These are phyloP conservation scores for Leccinum subgranulosum DNA, from an alignment of 768 basidiomycete species.

Conservation along the genomic window DNA sequence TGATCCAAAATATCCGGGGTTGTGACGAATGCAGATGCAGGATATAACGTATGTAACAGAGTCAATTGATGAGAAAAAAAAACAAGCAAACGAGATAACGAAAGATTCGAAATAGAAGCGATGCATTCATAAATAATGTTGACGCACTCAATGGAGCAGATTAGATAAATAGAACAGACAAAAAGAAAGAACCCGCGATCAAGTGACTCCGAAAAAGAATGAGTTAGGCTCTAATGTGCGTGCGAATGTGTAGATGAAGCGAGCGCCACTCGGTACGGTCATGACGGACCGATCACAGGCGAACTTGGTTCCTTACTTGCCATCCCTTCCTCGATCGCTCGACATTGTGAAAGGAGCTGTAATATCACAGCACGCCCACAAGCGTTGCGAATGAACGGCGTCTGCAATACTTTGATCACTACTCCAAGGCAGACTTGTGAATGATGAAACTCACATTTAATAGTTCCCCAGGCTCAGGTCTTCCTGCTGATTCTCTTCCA, in stretches of 20 bases:
- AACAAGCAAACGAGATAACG: too few relatives aligned
- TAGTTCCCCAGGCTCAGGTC: conserved; percentile 58
- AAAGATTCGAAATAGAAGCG: too few relatives aligned
- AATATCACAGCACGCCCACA: conserved; percentile 67
- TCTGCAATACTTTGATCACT: conserved; percentile 35
- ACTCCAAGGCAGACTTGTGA: not conserved
- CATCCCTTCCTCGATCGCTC: conserved; percentile 54
- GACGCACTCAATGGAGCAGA: too few relatives aligned
- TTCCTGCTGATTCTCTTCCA: conserved; percentile 52
- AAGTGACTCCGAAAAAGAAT: too few relatives aligned
- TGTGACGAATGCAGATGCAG: not conserved
- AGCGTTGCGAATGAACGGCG: conserved; percentile 61
- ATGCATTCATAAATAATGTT: too few relatives aligned
- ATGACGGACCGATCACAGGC: not conserved
- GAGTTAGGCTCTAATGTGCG: too few relatives aligned
- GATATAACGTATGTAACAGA: conserved; percentile 1
- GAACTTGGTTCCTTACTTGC: conserved; percentile 11
- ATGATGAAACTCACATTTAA: conserved; percentile 46
- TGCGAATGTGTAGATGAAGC: too few relatives aligned
- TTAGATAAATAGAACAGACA: too few relatives aligned
- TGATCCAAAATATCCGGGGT: not conserved
- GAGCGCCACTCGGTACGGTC: not conserved
- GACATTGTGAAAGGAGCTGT: conserved; percentile 64
- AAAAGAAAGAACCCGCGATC: too few relatives aligned
- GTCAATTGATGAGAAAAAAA: too few relatives aligned